Evolutionary conservation across 768 basidiomycete species (phyloP).

Genomic region (Lyophyllum semitale): DNA sequence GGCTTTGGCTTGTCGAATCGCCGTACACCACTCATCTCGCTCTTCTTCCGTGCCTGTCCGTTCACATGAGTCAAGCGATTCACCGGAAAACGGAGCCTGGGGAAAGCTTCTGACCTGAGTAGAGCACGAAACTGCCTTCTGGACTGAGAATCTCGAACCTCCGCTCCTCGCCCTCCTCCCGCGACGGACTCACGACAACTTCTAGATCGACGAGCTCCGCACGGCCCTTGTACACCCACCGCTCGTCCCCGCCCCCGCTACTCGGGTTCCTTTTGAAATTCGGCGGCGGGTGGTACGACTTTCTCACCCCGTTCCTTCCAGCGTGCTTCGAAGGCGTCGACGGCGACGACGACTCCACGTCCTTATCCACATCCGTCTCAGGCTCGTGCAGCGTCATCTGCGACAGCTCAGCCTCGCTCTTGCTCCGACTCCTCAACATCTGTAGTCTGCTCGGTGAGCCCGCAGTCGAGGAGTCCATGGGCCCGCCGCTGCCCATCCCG

Average conservation of each 20-base stretch:
- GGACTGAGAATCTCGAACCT: conserved; percentile 78
- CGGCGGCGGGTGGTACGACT: conserved; percentile 30
- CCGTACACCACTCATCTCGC: conserved; percentile 64
- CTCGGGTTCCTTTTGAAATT: conserved; percentile 31
- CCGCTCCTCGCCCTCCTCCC: conserved; percentile 52
- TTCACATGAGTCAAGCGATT: neutral
- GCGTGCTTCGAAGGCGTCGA: conserved; percentile 16
- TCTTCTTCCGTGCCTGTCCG: conserved; percentile 52
- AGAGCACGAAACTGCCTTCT: conserved; percentile 73
- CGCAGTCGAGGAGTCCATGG: conserved; percentile 16
- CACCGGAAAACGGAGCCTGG: neutral
- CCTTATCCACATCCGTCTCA: neutral
- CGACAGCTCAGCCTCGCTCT: conserved; percentile 61
- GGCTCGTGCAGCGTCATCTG: conserved; percentile 11
- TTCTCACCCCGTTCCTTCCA: conserved; percentile 15
- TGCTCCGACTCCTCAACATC: conserved; percentile 51
- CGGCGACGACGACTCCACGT: conserved; percentile 17
- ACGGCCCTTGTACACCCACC: conserved; percentile 74
- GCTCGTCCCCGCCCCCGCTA: conserved; percentile 61
- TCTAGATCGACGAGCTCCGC: conserved; percentile 75
- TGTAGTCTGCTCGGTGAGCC: conserved; percentile 22
- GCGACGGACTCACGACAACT: conserved; percentile 56
- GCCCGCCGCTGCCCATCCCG: conserved; percentile 16
- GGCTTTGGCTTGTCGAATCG: conserved; percentile 70
- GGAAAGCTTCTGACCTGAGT: conserved; percentile 70